Base-by-base conservation (phyloP, 345 rosid species). In the Eutrema yunnanense region DNA sequence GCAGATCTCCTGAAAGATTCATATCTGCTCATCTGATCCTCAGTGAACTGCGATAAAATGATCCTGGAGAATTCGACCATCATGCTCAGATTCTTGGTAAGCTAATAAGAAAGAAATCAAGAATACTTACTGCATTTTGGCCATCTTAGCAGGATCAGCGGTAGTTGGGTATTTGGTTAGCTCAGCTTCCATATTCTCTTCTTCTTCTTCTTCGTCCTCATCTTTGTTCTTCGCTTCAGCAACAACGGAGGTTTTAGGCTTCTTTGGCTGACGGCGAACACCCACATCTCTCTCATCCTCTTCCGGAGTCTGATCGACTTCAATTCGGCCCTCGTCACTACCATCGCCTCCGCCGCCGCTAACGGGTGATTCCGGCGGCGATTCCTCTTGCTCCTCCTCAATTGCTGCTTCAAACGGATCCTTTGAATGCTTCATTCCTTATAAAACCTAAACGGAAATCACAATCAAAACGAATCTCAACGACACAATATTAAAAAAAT, bases 1-100 rank as follows among this genome's bases (percentile, higher is more conserved):
- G 98, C 99, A 62, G 98, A 92, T 80, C 98, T 90, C 55, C 98
- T 80, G 36, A 90, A 96, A 13, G 98, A 96, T 79, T 96, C 97
- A 37, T 96, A 92, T 58, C 98, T 81, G 38, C 87, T 88, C 97
- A 92, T 92, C 78, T 92, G 95, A 11, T 82, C 85, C 76, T 74
- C 91, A 1, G 96, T 86, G 61, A 96, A 96, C 66, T 88, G 96
- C 50, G 94, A 87, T 65, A 92, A 81, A 66, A 92, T 87, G 66
- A 85, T 69, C 83, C 97, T 92, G 72, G 61, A 71, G 63, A 65
- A 54, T 27, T 5, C 44, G 8, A 75, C 32, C 62, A 40, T 30
- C 59, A 64, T n/a, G 13, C 19, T 22, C 56, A 50, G 12, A 3
- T 6, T n/a, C 16, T 9, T 13, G 26, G 7, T 8, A 52, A 51